Evolutionary conservation across 495 filamentous ascomycete genomes (phyloP), one percentile per base, ranked within the genome.

Genomic region (Daldinia concentrica): DNA sequence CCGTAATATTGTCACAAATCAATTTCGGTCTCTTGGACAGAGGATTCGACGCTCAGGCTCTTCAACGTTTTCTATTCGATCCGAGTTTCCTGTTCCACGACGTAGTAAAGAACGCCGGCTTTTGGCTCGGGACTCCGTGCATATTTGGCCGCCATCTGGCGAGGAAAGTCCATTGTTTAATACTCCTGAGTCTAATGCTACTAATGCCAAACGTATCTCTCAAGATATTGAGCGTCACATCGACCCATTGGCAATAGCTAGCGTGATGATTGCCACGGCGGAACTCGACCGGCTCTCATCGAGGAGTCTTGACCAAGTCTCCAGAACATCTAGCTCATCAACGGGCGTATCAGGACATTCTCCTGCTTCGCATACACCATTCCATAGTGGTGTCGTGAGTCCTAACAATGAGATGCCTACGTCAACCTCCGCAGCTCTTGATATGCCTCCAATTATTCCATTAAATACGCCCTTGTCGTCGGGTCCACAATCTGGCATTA

Each of bases 1-100:
- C 15, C 70, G 68, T 8, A 70, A 77, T 15, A 74, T 74, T 17
- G 72, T 79, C 12, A 78, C 76, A 32, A 82, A 57, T 52, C 78
- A 71, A 41, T 75, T 80, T 45, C 74, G 64, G 30, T 80, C 74
- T 14, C 74, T 77, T 27, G 55, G 68, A 12, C 39, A 52, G 45
- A 76, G 51, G 19, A 45, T 76, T 64, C 66, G 61, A 29, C 62
- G 54, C 19, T 68, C 73, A 43, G 67, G 65, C 9, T 74, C 75
- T 29, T 74, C 76, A 37, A 70, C 60, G 24, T 74, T 68, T 52
- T 76, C 74, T 1, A 51, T 71, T 8, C 55, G 68, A 50, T 75
- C 76, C 8, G 76, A 74, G 6, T 71, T 72, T 59, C 68, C 73
- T 36, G 68, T 71, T 4, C 71, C 68, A 0, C 73, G 58, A 4